Base-by-base conservation (phyloP, 495 filamentous ascomycete species). In the Penicillium taxi region DNA sequence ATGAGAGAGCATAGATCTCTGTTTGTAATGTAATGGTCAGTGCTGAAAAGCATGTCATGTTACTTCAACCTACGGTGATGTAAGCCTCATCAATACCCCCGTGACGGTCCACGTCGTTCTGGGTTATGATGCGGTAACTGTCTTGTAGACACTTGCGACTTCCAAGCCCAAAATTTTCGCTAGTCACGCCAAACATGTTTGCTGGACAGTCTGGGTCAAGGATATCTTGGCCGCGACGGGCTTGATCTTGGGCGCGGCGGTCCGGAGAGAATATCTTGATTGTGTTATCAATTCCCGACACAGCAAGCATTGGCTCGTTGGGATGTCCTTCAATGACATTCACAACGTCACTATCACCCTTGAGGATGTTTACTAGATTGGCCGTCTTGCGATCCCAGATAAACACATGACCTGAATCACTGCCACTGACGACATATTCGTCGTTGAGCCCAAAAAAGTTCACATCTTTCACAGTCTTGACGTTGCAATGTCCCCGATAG, bases 201-300 rank as follows among this genome's bases (percentile, higher is more conserved):
- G 53, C 53, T 6, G 56, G 47, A 30, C 61, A 59, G 9, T 65
- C 55, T 0, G 66, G 65, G 30, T 71, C 61, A 0, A 67, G 43
- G 33, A 82, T 69, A 23, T 77, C 74, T 30, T 76, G 55, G 4
- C 77, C 79, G 3, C 59, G 54, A 11, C 68, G 64, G 16, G 79
- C 79, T 34, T 73, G 62, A 7, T 68, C 64, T 44, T 84, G 77
- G 1, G 74, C 74, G 3, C 63, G 61, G 33, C 55, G 63, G 49
- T 86, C 81, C 1, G 80, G 62, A 0, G 76, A 81, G 63, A 86
- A 86, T 16, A 86, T 77, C 43, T 86, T 86, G 61, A 86, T 76
- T 1, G 81, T 85, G 25, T 77, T 73, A 45, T 86, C 82, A 21
- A 86, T 86, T 12, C 82, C 82, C 0, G 77, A 81, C 6, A 74